These are phyloP conservation scores for Ophiostoma himal-ulmi DNA, from an alignment of 2,329 filamentous ascomycete genomes.

Conservation along the genomic window DNA sequence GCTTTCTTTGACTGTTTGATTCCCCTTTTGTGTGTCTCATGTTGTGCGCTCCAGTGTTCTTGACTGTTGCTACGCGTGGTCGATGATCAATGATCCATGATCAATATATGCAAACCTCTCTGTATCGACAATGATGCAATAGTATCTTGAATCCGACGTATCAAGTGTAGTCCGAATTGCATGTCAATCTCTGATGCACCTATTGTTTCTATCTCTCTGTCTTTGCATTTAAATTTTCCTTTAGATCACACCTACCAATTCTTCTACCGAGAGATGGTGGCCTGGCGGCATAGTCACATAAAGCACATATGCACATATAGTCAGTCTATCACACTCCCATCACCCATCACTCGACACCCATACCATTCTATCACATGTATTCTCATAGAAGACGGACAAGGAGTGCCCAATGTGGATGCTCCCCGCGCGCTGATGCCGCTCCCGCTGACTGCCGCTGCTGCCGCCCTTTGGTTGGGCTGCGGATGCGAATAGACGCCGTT, in stretches of 20 bases:
- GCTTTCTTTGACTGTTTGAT: not conserved
- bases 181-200: too few species aligned
- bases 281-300: not conserved
- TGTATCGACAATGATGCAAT: not conserved
- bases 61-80: not conserved
- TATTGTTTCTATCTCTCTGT: not conserved
- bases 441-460: not conserved
- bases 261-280: not conserved
- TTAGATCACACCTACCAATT: not conserved
- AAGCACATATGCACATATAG: too few species aligned
- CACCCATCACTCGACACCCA: not conserved
- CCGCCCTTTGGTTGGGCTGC: not conserved
- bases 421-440: constrained; percentile 2
- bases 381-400: too few species aligned
- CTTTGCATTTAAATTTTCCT: not conserved
- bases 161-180: too few species aligned
- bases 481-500: constrained; percentile 3
- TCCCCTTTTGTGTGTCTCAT: not conserved
- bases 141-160: too few species aligned
- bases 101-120: not conserved
- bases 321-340: not conserved
- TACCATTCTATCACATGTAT: not conserved
- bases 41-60: not conserved
- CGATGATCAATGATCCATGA: not conserved
- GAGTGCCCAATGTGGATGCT: constrained; percentile 12